A percentile compares a stretch with the other conserved stretches of the same genome.
phyloP scores from a whole-genome alignment of 345 rosid species.

The Conringia planisiliqua region DNA sequence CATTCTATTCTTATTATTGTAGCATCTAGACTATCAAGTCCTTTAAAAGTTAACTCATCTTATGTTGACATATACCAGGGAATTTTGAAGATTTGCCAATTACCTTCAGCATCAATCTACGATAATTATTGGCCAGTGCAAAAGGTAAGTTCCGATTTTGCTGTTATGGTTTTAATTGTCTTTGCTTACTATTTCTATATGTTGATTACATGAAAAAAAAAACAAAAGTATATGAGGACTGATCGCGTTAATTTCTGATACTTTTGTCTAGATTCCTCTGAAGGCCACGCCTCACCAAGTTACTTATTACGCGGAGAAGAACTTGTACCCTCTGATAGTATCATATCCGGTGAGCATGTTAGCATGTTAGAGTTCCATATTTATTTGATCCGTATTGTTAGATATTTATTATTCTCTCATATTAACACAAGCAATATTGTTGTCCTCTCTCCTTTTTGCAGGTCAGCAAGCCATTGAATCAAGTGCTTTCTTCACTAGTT shows the following conservation, averaged over 20 bases:
- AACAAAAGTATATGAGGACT: constrained; percentile 3
- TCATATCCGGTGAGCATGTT: constrained; percentile 73
- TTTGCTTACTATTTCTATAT: constrained; percentile 3
- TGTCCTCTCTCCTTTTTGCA: constrained; percentile 29
- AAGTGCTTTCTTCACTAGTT: constrained; percentile 84
- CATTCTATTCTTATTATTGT: neutral
- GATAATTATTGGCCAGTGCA: constrained; percentile 98
- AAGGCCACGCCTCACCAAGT: constrained; percentile 99
- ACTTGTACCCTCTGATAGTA: constrained; percentile 82
- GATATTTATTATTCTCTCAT: neutral
- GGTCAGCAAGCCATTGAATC: constrained; percentile 87
- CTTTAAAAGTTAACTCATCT: constrained; percentile 6
- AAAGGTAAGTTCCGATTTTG: constrained; percentile 45
- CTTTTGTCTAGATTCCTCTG: constrained; percentile 65
- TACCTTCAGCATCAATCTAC: constrained; percentile 74
- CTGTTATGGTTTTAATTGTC: neutral
- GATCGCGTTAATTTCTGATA: constrained; percentile 19
- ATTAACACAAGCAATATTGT: constrained; percentile 14
- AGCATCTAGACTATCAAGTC: constrained; percentile 18
- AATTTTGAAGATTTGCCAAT: constrained; percentile 84
- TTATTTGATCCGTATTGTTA: neutral
- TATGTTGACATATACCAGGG: constrained; percentile 52
- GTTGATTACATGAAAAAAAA: constrained; percentile 7
- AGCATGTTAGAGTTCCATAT: constrained; percentile 4
- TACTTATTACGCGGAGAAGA: constrained; percentile 85